A percentile compares a stretch with the other conserved stretches of the same genome.
Conservation (phyloP, 2,329 filamentous ascomycete species). For the Penicillium sp. region DNA sequence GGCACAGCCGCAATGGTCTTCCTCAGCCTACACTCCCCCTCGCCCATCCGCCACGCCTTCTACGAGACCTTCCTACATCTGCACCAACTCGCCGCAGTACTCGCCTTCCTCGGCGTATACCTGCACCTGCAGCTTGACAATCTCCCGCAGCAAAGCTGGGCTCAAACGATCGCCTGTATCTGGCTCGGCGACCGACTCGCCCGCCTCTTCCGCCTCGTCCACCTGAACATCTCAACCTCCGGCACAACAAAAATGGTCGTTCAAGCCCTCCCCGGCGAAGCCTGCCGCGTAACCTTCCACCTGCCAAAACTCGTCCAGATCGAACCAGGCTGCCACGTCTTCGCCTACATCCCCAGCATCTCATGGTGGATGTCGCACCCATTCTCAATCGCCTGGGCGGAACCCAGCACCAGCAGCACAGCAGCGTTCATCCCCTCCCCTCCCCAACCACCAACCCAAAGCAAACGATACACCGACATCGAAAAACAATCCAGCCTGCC, state of each 20-base stretch:
- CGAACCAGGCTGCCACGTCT: constrained; percentile 59
- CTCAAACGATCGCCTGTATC: constrained; percentile 37
- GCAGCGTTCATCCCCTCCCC: constrained; percentile 15
- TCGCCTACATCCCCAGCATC: constrained; percentile 57
- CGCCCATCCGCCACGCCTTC: constrained; percentile 85
- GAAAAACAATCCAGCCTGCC: constrained; percentile 35
- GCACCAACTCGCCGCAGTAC: constrained; percentile 47
- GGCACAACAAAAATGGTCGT: constrained; percentile 55
- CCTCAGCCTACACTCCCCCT: constrained; percentile 46
- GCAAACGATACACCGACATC: constrained; percentile 26
- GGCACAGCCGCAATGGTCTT: constrained; percentile 44
- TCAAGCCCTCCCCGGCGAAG: constrained; percentile 60
- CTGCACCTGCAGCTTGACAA: constrained; percentile 45
- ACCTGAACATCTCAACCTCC: constrained; percentile 54
- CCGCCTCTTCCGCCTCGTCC: constrained; percentile 51
- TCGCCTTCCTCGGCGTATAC: constrained; percentile 47
- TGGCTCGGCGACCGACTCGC: constrained; percentile 47
- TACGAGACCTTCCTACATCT: constrained; percentile 81
- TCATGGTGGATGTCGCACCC: constrained; percentile 52
- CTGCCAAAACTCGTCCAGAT: constrained; percentile 56
- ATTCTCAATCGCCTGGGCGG: constrained; percentile 50
- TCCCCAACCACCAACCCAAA: constrained; percentile 5
- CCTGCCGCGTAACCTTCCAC: constrained; percentile 61
- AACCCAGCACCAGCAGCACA: constrained; percentile 25
- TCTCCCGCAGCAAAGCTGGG: constrained; percentile 45